Percentiles rank a stretch among this genome's conserved stretches.
phyloP scores from a whole-genome alignment of 139 green algal species.

The Asterochloris sp. region DNA sequence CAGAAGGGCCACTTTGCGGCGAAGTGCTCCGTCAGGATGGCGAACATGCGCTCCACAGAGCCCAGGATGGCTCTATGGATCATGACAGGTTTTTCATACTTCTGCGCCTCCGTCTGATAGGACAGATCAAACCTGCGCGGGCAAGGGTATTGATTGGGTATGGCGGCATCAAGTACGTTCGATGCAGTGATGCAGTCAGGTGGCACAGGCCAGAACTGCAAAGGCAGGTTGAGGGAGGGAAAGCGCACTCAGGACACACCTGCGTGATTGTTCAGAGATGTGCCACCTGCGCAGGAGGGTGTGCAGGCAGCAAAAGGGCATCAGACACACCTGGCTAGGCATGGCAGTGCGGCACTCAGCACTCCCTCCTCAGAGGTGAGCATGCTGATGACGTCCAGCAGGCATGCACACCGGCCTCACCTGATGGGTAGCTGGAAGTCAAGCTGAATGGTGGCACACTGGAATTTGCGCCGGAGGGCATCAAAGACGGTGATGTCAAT shows the following conservation, averaged over 20 bases:
- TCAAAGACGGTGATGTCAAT: constrained; percentile 96
- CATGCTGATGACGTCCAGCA: too few relatives aligned
- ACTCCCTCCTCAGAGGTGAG: too few relatives aligned
- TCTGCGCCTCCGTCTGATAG: constrained; percentile 58
- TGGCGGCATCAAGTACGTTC: neutral
- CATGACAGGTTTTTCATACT: constrained; percentile 84
- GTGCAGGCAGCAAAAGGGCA: neutral
- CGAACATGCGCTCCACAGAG: constrained; percentile 98
- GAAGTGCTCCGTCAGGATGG: constrained; percentile 98
- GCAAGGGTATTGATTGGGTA: neutral
- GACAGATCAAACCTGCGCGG: constrained; percentile 47
- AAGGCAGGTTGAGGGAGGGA: neutral
- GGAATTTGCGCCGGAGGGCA: constrained; percentile 86
- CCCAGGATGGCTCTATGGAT: constrained; percentile 95
- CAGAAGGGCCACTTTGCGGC: constrained; percentile 98
- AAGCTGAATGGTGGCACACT: constrained; percentile 94
- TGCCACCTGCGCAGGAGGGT: too few relatives aligned
- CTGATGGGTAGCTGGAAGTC: constrained; percentile 99
- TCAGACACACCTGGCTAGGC: too few relatives aligned
- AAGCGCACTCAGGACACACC: too few relatives aligned
- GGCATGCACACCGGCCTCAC: constrained; percentile 24
- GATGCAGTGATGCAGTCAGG: neutral
- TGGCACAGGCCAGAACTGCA: neutral
- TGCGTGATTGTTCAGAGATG: too few relatives aligned
- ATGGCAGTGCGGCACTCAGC: too few relatives aligned